Base-by-base conservation (phyloP, 2,329 filamentous ascomycete species). In the Atkinsonella hypoxylon region DNA sequence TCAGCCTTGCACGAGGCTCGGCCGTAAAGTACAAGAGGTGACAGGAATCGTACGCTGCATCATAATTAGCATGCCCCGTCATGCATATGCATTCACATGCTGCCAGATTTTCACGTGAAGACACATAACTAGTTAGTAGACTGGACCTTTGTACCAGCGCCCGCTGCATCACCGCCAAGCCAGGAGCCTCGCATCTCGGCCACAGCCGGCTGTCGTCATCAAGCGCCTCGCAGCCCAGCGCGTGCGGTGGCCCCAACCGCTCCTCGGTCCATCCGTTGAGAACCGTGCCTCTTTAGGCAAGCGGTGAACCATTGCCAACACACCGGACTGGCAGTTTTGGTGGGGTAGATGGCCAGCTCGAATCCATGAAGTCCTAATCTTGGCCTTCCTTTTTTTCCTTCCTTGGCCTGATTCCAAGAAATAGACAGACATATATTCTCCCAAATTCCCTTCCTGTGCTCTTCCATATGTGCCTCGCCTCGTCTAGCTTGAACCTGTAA, bases 141-240 rank as follows among this genome's bases (percentile, higher is more conserved):
- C n/a, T n/a, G n/a, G n/a, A n/a, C n/a, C n/a, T n/a, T n/a, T n/a
- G n/a, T n/a, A n/a, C n/a, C n/a, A n/a, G n/a, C n/a, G n/a, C n/a
- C n/a, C n/a, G n/a, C n/a, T n/a, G n/a, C n/a, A n/a, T n/a, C n/a
- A n/a, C n/a, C n/a, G n/a, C n/a, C n/a, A n/a, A n/a, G n/a, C 38
- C 7, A 4, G n/a, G n/a, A 39, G 51, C 53, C 55, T 56, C 54
- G 52, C 54, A 54, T 57, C 55, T 57, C 55, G 55, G 55, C 51
- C 44, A 50, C 49, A 53, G 22, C 46, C 38, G 48, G 42, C 43
- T 11, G 38, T 43, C 31, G n/a, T 13, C 45, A 32, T 12, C 31
- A 32, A 32, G 31, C 6, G 7, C 31, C 31, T 32, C 31, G 12
- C 31, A 32, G 31, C 31, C 34, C 42, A 7, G 17, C 13, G 18